Conservation (phyloP, 768 basidiomycete genomes). For the Suillus paluster region DNA sequence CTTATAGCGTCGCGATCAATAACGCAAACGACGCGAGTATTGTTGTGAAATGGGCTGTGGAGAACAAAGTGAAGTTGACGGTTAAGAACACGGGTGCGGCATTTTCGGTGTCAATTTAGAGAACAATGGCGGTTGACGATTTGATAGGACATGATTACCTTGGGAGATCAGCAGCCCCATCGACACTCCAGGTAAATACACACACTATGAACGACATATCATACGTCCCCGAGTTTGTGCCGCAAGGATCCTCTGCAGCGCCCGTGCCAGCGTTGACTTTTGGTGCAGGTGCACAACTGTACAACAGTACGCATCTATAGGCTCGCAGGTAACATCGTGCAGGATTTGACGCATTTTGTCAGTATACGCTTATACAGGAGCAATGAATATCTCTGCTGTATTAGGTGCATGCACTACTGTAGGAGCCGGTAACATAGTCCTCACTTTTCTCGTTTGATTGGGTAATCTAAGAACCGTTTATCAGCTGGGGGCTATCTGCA, state of each 20-base stretch:
- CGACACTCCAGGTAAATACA: slow-evolving; percentile 27
- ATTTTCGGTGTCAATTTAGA: background rate
- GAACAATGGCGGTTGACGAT: background rate
- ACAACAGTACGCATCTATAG: slow-evolving; percentile 17
- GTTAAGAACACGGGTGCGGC: slow-evolving; percentile 27
- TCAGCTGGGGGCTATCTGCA: slow-evolving; percentile 52
- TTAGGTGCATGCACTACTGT: slow-evolving; percentile 26
- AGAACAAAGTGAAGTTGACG: slow-evolving; percentile 23
- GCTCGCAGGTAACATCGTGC: background rate
- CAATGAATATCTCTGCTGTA: slow-evolving; percentile 19
- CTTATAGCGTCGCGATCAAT: slow-evolving; percentile 22
- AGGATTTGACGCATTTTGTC: background rate
- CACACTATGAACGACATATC: slow-evolving; percentile 18
- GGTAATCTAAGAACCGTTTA: background rate
- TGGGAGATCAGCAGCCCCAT: slow-evolving; percentile 29
- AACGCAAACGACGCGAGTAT: slow-evolving; percentile 25
- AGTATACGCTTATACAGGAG: slow-evolving; percentile 23
- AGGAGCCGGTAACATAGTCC: slow-evolving; percentile 17
- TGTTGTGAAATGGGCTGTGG: slow-evolving; percentile 23
- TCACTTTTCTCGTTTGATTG: background rate
- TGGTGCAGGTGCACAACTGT: slow-evolving; percentile 21
- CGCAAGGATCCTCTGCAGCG: slow-evolving; percentile 18
- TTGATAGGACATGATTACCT: slow-evolving; percentile 24
- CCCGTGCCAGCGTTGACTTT: slow-evolving; percentile 23
- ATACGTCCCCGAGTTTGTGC: slow-evolving; percentile 22